A percentile compares a stretch with the other conserved stretches of the same genome.
Evolutionary conservation across 2,329 filamentous ascomycete species (phyloP).

Genomic region (Trichophyton rubrum): DNA sequence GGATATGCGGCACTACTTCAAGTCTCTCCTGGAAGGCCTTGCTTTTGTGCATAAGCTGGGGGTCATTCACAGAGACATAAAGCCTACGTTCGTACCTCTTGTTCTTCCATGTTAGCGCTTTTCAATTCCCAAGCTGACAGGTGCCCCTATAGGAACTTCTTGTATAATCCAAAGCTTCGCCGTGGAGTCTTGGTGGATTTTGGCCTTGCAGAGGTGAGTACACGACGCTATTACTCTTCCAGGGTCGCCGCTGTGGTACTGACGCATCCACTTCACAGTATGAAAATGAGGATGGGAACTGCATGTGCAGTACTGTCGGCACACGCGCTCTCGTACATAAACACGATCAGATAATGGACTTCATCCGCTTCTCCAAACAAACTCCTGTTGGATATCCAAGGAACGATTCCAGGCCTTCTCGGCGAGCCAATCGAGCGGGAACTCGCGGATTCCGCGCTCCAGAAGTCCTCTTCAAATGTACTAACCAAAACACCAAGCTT

Average conservation of each 20-base stretch:
- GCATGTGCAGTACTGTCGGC: constrained; percentile 6
- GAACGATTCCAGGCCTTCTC: constrained; percentile 73
- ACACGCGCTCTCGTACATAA: too few species aligned
- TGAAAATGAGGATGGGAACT: constrained; percentile 28
- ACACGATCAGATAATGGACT: neutral
- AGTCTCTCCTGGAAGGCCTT: constrained; percentile 75
- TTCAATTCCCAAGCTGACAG: neutral
- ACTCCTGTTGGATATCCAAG: constrained; percentile 65
- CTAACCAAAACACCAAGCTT: constrained; percentile 82
- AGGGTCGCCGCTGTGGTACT: neutral
- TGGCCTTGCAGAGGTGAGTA: constrained; percentile 63
- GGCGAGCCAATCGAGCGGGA: constrained; percentile 84
- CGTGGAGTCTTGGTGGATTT: constrained; percentile 96
- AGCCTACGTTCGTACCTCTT: constrained; percentile 55
- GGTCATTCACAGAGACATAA: constrained; percentile 91
- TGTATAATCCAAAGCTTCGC: constrained; percentile 66
- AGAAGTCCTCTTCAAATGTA: constrained; percentile 95
- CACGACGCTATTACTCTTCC: neutral
- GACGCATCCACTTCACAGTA: constrained; percentile 27
- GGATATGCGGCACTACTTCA: constrained; percentile 83
- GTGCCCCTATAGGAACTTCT: constrained; percentile 52
- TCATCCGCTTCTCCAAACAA: neutral
- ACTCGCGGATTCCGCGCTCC: constrained; percentile 92
- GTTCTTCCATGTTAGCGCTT: constrained; percentile 5
- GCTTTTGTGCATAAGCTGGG: constrained; percentile 67